Evolutionary conservation across 2,329 filamentous ascomycete genomes (phyloP), one percentile per base, ranked within the genome.

Genomic region (Allantophomopsis lycopodina): DNA sequence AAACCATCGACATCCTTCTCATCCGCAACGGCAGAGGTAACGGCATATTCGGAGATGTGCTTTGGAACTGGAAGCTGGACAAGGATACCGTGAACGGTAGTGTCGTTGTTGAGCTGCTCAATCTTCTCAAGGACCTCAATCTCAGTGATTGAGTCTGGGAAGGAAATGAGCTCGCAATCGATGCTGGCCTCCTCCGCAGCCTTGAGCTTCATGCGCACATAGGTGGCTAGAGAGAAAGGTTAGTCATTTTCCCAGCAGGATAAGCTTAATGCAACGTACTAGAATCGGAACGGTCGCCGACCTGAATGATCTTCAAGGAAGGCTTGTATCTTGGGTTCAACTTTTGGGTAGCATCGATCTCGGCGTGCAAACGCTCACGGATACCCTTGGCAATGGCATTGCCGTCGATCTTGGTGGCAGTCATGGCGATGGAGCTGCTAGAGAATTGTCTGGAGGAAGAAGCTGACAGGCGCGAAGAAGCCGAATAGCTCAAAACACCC

Each of bases 151-250:
- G 78, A 69, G 52, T 89, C 84, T 38, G 84, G 77, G 53, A 88
- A 84, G 56, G 89, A 84, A 50, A 93, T 68, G 47, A 95, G 67
- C 55, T 88, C 81, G 67, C 89, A 95, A 46, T 74, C 70, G 57
- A 98, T 95, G 55, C 85, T 86, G 55, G 88, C 83, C 73, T 96
- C 91, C 59, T 84, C 70, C 42, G 91, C 91, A 49, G 91, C 91
- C 73, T 95, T 98, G 56, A 95, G 68, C 69, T 98, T 98, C 91
- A 98, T 98, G 65, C 88, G 88, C 63, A 98, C 89, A 83, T 98
- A 98, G 39, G 89, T 96, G 93, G 84, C 23, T 28, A 28, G 5
- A 12, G 23, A 28, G 7, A 4, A 35, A n/a, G 4, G 34, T 40
- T 21, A 36, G 34, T 36, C 23, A 31, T 17, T 8, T n/a, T 31